Evolutionary conservation across 306 rosid species (phyloP).

Genomic region (Trifolium repens): DNA sequence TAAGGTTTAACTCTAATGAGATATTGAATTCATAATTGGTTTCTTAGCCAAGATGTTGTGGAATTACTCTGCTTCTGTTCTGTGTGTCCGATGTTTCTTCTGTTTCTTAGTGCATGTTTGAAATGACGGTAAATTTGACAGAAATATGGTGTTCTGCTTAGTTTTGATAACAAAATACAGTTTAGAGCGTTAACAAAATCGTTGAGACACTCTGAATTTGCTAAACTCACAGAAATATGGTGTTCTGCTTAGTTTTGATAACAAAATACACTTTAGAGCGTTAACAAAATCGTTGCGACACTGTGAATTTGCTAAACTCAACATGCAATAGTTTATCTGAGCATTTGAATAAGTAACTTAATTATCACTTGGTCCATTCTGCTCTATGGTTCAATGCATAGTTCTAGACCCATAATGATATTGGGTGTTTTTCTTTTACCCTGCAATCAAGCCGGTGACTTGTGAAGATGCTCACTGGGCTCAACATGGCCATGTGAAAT

Average conservation of each 20-base stretch:
- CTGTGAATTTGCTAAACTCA: not conserved
- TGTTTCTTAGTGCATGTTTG: not conserved
- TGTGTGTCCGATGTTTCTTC: not conserved
- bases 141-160: not conserved
- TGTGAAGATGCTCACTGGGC: conserved; percentile 3
- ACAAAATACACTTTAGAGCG: too few relatives aligned
- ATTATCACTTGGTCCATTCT: not conserved
- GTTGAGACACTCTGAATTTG: not conserved
- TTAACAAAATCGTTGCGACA: not conserved
- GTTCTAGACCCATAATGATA: not conserved
- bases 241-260: not conserved
- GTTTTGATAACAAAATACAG: not conserved
- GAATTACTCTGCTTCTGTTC: not conserved
- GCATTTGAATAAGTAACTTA: too few relatives aligned
- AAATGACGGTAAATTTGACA: not conserved
- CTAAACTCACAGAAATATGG: not conserved
- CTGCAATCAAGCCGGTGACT: not conserved
- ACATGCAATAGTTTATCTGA: not conserved
- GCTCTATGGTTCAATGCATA: conserved; percentile 6
- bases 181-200: not conserved
- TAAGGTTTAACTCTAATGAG: conserved; percentile 14
- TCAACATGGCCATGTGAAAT: conserved; percentile 8
- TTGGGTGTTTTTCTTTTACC: not conserved
- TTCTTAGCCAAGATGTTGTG: not conserved
- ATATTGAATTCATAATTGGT: not conserved